Base-by-base conservation (phyloP, 2,329 filamentous ascomycete species). In the Colletotrichum melonis region DNA sequence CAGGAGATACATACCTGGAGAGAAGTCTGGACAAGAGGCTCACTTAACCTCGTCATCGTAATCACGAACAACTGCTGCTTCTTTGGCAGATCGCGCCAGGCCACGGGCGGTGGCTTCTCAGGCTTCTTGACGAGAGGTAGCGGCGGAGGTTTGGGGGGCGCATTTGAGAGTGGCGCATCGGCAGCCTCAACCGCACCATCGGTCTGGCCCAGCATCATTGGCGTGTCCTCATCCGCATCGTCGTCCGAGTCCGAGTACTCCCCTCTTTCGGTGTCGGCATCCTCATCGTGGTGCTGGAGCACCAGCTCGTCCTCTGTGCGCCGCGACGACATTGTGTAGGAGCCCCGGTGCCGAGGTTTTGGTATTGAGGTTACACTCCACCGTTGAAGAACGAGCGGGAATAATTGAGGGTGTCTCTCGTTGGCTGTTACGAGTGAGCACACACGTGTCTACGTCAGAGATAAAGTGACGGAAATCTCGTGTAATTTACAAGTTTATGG, bases 11-110 rank as follows among this genome's bases (percentile, higher is more conserved):
- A 28, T 26, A 73, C 85, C 82, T 87, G 87, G 9, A 95, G 82
- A 14, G 92, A 94, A 1, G 93, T 95, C 79, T 97, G 93, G 0
- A 94, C 93, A 46, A 97, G 85, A 4, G 95, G 95, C 80, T 97
- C 95, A 12, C 93, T 94, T 26, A 97, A 85, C 32, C 95, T 91
- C 9, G 94, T 92, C 57, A 97, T 84, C 0, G 93, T 95, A 63
- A 97, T 87, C 70, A 97, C 92, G 35, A 92, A 84, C 24, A 97
- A 88, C 82, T 97, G 95, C 58, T 90, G 87, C 81, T 95, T 97
- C 71, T 90, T 88, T 0, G 95, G 95, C 1, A 97, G 85, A 14
- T 93, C 91, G 54, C 84, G 84, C 94, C 94, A 97, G 73, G 91
- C 89, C 26, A 93, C 88, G 0, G 87, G 85, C 35, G 86, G 83